A percentile compares a stretch with the other conserved stretches of the same genome.
Evolutionary conservation across 441 rosid genomes (phyloP).

Genomic region (Kokia cookei): DNA sequence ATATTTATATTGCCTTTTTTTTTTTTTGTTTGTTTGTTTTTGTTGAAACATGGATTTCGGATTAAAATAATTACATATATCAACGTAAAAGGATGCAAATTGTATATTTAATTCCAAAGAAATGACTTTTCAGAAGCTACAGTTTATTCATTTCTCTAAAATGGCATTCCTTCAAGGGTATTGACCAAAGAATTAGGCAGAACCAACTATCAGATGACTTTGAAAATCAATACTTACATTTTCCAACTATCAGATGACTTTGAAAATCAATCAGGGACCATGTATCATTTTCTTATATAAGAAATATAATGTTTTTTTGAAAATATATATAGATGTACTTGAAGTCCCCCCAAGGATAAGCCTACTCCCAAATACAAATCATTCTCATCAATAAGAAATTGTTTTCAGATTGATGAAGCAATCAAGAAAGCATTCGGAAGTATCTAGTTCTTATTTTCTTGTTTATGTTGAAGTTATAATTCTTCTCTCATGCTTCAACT

Average conservation of each 20-base stretch:
- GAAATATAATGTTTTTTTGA: too few relatives aligned
- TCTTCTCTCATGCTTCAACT: background rate
- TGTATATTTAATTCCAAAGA: too few relatives aligned
- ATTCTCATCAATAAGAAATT: background rate
- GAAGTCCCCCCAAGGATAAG: too few relatives aligned
- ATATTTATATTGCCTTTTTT: too few relatives aligned
- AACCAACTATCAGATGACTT: background rate
- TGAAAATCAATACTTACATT: background rate
- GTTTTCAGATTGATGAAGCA: background rate
- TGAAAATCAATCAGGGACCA: background rate
- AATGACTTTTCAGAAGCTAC: too few relatives aligned
- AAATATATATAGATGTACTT: too few relatives aligned
- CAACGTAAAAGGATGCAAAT: too few relatives aligned
- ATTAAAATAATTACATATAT: too few relatives aligned
- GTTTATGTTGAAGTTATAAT: background rate
- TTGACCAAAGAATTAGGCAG: background rate
- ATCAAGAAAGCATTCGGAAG: background rate
- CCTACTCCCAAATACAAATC: background rate
- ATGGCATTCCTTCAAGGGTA: background rate
- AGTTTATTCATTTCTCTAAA: too few relatives aligned
- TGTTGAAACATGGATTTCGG: too few relatives aligned
- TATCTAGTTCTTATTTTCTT: background rate
- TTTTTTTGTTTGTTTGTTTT: too few relatives aligned
- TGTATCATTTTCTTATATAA: too few relatives aligned
- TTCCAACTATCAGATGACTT: background rate